Base-by-base conservation (phyloP, 352 stramenopile genomes). In the Phytophthora sojae region DNA sequence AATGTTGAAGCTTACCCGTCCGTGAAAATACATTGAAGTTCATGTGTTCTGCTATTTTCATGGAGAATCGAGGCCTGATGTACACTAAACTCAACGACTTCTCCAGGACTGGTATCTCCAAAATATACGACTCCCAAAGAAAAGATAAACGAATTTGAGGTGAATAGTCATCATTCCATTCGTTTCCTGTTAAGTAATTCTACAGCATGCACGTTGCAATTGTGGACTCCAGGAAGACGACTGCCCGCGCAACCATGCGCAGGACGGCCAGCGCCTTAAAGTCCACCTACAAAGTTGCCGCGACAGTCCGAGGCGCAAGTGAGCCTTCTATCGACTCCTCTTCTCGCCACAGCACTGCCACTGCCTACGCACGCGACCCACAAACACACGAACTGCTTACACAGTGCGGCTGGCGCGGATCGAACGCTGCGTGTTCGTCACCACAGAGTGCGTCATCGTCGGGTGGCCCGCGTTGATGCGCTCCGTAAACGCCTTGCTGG, bases 381-480 rank as follows among this genome's bases (percentile, higher is more conserved):
- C 26, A 30, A 30, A 0, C 35, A 44, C 3, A n/a, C n/a, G 12
- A 44, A 12, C 42, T 54, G 21, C 66, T 87, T 87, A 88, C 25
- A 91, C 83, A 5, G 81, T 89, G 71, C 81, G 80, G 67, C 81
- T 91, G 60, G 85, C 82, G 42, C 85, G 85, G 63, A 90, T 88
- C 54, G 82, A 89, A 47, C 84, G 80, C 77, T 86, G 80, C 69
- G 81, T 69, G 73, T 74, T 89, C 23, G 82, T 88, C 55, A 91
- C 83, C 12, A 78, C 76, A 32, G 76, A 86, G 77, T 91, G 82
- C 52, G 78, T 69, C 57, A 91, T 77, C 57, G 83, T 87, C 61
- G 85, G 85, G 72, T 93, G 85, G 44, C 85, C 85, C 0, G 83
- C 84, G 70, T 91, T 93, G 67, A 93, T 93, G 71, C 85, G 82